Evolutionary conservation across 2,329 filamentous ascomycete species (phyloP).

Genomic region (Tricladium varicosporioides): DNA sequence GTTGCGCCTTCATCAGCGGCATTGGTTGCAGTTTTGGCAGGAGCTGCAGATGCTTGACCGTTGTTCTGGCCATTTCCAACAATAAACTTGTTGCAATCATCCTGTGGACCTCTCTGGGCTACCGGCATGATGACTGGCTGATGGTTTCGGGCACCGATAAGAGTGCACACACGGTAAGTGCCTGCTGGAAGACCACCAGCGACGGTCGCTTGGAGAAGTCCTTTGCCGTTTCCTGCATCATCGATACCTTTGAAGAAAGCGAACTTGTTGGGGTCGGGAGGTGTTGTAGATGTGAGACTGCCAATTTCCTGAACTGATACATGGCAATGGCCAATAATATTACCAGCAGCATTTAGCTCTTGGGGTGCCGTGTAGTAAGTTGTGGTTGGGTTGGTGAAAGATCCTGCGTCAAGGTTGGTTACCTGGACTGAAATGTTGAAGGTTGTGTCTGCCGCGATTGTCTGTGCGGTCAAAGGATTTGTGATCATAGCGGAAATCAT

Average conservation of each 20-base stretch:
- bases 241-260: conserved; percentile 40
- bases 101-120: conserved; percentile 40
- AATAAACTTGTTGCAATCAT: conserved; percentile 41
- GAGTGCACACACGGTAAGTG: conserved; percentile 40
- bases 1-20: not conserved
- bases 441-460: conserved; percentile 25
- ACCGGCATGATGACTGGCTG: conserved; percentile 39
- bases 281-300: conserved; percentile 22
- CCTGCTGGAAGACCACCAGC: conserved; percentile 37
- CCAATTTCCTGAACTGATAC: conserved; percentile 35
- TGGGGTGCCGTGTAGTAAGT: conserved; percentile 39
- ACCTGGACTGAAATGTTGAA: conserved; percentile 37
- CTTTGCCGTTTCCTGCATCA: conserved; percentile 35
- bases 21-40: not conserved
- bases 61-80: conserved; percentile 21
- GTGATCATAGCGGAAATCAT: conserved; percentile 35
- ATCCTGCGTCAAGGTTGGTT: conserved; percentile 36
- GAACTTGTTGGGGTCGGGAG: conserved; percentile 30
- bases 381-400: conserved; percentile 38
- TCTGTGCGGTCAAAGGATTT: conserved; percentile 25
- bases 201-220: conserved; percentile 35
- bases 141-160: conserved; percentile 39
- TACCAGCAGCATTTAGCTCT: conserved; percentile 24
- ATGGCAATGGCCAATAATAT: conserved; percentile 36
- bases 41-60: not conserved